Evolutionary conservation across 2,329 filamentous ascomycete genomes (phyloP).

Genomic region (Xylaria polymorpha): DNA sequence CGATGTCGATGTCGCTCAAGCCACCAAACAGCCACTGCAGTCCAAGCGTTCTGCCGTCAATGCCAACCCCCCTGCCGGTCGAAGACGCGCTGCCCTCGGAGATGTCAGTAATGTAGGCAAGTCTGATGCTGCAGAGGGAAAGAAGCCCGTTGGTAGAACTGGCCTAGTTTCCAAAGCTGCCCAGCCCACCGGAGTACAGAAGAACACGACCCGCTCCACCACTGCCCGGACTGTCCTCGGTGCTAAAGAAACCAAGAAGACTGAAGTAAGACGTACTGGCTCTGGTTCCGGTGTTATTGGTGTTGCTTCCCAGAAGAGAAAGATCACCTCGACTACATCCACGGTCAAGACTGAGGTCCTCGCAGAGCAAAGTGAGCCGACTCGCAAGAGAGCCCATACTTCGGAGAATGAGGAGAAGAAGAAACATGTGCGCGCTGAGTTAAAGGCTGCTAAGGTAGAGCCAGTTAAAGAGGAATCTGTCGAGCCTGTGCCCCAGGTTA

Average conservation of each 20-base stretch:
- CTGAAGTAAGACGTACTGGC: constrained; percentile 76
- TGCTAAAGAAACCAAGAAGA: constrained; percentile 76
- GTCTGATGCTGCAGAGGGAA: constrained; percentile 74
- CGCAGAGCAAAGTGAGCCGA: constrained; percentile 74
- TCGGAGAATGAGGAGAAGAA: constrained; percentile 64
- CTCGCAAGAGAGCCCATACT: constrained; percentile 72
- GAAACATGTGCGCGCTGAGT: constrained; percentile 54
- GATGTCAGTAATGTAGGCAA: constrained; percentile 97
- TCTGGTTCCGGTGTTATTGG: constrained; percentile 77
- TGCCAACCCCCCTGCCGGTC: constrained; percentile 60
- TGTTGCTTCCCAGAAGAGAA: constrained; percentile 74
- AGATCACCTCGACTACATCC: constrained; percentile 63
- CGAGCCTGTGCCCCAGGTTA: constrained; percentile 46
- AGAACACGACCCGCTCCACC: constrained; percentile 66
- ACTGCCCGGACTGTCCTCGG: constrained; percentile 72
- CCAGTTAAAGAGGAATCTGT: constrained; percentile 45
- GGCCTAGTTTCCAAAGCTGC: constrained; percentile 83
- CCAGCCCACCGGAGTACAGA: constrained; percentile 85
- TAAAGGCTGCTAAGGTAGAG: constrained; percentile 49
- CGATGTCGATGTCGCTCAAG: constrained; percentile 70
- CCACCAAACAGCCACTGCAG: constrained; percentile 72
- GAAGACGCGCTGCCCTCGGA: constrained; percentile 86
- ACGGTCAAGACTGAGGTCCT: constrained; percentile 70
- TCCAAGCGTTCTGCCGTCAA: constrained; percentile 73
- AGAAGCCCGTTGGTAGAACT: constrained; percentile 75